phyloP scores from a whole-genome alignment of 192 early-diverging fungal species.

The Thamnidium elegans region DNA sequence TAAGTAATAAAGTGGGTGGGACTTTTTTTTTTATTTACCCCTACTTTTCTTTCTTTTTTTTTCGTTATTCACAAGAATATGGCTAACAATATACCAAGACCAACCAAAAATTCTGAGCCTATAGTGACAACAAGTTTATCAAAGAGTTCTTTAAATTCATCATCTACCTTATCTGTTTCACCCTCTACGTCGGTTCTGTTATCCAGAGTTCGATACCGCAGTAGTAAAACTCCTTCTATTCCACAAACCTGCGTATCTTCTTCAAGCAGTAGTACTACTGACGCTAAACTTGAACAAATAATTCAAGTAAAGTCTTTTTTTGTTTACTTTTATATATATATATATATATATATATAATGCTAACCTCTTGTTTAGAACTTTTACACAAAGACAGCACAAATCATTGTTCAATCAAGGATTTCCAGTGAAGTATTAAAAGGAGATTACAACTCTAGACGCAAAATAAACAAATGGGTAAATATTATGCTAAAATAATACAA shows the following conservation, averaged over 20 bases:
- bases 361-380: too few species aligned
- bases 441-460: constrained; percentile 32
- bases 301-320: constrained; percentile 42
- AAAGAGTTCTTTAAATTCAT: background rate
- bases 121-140: constrained; percentile 5
- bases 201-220: background rate
- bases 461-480: constrained; percentile 67
- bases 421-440: constrained; percentile 26
- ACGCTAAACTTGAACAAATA: constrained; percentile 54
- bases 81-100: background rate
- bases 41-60: background rate
- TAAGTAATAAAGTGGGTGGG: too few species aligned
- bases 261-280: constrained; percentile 31
- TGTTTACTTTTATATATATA: too few species aligned
- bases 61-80: background rate
- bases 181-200: constrained; percentile 12
- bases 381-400: constrained; percentile 74
- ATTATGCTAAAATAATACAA: background rate
- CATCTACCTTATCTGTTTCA: constrained; percentile 10
- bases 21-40: background rate
- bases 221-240: background rate
- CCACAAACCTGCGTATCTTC: constrained; percentile 10
- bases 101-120: background rate
- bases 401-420: constrained; percentile 66
- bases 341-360: too few species aligned